phyloP scores from a whole-genome alignment of 2,329 filamentous ascomycete genomes.

The Fusarium acutatum region DNA sequence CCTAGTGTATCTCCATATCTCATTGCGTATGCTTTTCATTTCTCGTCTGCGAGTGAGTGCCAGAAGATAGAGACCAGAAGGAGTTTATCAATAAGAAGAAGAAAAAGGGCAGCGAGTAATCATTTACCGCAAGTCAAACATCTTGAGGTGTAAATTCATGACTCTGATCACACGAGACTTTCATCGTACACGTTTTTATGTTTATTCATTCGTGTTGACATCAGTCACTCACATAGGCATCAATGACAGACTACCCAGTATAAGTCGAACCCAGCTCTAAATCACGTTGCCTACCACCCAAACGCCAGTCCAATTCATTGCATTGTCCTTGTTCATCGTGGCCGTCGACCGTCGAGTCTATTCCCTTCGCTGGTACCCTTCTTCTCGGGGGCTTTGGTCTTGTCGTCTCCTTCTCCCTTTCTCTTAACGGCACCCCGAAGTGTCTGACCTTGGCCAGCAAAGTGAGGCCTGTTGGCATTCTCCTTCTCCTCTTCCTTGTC shows the following conservation, averaged over 20 bases:
- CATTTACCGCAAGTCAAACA: background rate
- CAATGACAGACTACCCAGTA: background rate
- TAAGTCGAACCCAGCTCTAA: constrained; percentile 11
- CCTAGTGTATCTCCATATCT: background rate
- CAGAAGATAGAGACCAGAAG: background rate
- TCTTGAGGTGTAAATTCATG: background rate
- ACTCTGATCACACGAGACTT: background rate
- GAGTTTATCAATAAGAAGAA: background rate
- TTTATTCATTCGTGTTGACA: background rate
- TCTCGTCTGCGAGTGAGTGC: background rate
- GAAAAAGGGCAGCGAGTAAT: background rate
- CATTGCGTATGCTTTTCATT: background rate
- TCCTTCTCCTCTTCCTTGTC: constrained; percentile 74
- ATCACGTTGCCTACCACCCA: constrained; percentile 19
- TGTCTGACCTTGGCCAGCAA: constrained; percentile 86
- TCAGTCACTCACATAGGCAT: background rate
- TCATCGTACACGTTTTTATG: background rate
- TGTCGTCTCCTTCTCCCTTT: constrained; percentile 65
- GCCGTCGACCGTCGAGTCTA: constrained; percentile 54
- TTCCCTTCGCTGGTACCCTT: constrained; percentile 55
- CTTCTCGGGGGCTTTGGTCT: constrained; percentile 58
- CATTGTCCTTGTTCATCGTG: constrained; percentile 34
- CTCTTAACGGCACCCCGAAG: constrained; percentile 75
- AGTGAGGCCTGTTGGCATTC: constrained; percentile 73
- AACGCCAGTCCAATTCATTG: constrained; percentile 36